Percentiles rank a stretch among this genome's conserved stretches.
These are phyloP conservation scores for Pseudocercospora musae DNA, from an alignment of 2,329 filamentous ascomycete genomes.

Conservation along the genomic window DNA sequence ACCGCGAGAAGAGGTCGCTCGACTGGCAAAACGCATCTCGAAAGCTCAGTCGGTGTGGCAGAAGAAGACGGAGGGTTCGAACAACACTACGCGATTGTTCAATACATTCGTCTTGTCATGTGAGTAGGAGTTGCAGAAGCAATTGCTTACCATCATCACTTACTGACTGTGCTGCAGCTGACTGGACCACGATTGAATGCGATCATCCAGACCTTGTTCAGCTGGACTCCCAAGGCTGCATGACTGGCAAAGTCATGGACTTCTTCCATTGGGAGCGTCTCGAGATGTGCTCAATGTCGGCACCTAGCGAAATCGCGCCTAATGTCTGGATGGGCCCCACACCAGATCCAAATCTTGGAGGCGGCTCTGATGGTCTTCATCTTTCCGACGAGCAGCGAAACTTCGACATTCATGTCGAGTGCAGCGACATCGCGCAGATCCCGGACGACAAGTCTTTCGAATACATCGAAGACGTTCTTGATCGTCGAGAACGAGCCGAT, in stretches of 20 bases:
- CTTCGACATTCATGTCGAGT: constrained; percentile 78
- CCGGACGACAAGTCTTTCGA: constrained; percentile 66
- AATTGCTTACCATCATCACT: constrained; percentile 11
- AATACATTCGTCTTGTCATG: constrained; percentile 77
- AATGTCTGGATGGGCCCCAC: constrained; percentile 92
- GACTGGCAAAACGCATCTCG: constrained; percentile 63
- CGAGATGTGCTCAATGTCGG: constrained; percentile 94
- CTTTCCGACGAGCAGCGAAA: constrained; percentile 51
- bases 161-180: constrained; percentile 47
- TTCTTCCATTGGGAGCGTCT: constrained; percentile 83
- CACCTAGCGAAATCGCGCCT: constrained; percentile 78
- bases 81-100: constrained; percentile 54
- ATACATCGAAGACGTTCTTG: constrained; percentile 56
- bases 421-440: constrained; percentile 77
- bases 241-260: constrained; percentile 77
- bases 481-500: constrained; percentile 19
- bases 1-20: constrained; percentile 61
- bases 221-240: constrained; percentile 65
- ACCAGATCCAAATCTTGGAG: constrained; percentile 61
- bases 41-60: constrained; percentile 75
- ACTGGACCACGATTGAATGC: constrained; percentile 70
- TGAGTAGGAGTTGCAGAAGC: constrained; percentile 36
- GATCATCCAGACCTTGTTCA: constrained; percentile 69
- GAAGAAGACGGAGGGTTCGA: constrained; percentile 56
- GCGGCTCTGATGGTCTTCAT: constrained; percentile 17